phyloP scores from a whole-genome alignment of 345 rosid species.

The Melaleuca alternifolia region DNA sequence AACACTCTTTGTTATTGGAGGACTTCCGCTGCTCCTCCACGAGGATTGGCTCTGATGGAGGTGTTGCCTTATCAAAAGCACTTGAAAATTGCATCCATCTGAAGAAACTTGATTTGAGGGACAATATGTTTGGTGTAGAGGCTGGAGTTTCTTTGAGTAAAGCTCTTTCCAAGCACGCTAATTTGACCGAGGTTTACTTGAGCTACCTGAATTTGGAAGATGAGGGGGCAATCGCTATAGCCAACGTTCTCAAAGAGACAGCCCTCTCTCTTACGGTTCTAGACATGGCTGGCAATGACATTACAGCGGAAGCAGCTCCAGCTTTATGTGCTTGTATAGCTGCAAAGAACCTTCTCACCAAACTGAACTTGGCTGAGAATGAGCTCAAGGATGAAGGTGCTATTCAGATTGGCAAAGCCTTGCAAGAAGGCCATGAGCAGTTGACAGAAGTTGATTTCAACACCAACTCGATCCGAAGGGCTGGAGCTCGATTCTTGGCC shows the following conservation, averaged over 20 bases:
- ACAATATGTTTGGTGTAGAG: slow-evolving; percentile 79
- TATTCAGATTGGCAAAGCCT: slow-evolving; percentile 45
- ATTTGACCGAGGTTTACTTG: slow-evolving; percentile 61
- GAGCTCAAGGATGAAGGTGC: slow-evolving; percentile 84
- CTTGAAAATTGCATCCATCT: slow-evolving; percentile 49
- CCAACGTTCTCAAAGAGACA: slow-evolving; percentile 54
- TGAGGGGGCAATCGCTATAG: slow-evolving; percentile 57
- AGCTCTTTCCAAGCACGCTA: slow-evolving; percentile 45
- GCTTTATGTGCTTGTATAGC: slow-evolving; percentile 51
- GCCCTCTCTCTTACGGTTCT: slow-evolving; percentile 56
- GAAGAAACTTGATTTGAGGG: slow-evolving; percentile 79
- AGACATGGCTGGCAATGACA: slow-evolving; percentile 92
- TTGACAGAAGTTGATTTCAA: slow-evolving; percentile 60
- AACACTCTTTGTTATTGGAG: slow-evolving; percentile 50
- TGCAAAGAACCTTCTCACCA: slow-evolving; percentile 41
- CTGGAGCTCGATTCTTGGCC: slow-evolving; percentile 59
- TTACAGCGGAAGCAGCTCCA: slow-evolving; percentile 60
- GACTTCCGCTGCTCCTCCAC: slow-evolving; percentile 87
- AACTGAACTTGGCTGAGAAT: slow-evolving; percentile 81
- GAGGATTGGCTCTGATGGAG: slow-evolving; percentile 74
- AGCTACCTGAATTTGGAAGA: slow-evolving; percentile 85
- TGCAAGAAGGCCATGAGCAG: slow-evolving; percentile 46
- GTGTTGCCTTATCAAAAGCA: slow-evolving; percentile 66
- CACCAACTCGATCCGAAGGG: slow-evolving; percentile 47
- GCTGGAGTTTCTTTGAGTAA: slow-evolving; percentile 69